Percentiles rank a stretch among this genome's conserved stretches.
Evolutionary conservation across 2,329 filamentous ascomycete genomes (phyloP).

Genomic region (Phoma sp.): DNA sequence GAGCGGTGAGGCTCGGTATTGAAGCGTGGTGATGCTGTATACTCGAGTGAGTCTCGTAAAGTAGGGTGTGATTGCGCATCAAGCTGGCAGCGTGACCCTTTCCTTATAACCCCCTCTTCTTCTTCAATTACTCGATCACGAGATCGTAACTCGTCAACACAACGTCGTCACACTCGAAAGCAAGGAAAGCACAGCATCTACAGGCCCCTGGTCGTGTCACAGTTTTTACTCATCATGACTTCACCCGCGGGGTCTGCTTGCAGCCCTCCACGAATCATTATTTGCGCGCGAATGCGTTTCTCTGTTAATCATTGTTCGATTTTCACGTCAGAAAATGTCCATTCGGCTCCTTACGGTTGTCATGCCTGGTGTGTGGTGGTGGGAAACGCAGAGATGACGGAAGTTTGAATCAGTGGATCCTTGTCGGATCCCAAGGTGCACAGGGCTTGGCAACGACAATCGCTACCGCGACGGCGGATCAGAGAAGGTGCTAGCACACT

Average conservation of each 20-base stretch:
- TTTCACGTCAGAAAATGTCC: not conserved
- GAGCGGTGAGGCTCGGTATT: not conserved
- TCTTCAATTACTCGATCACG: not conserved
- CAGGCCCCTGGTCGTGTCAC: constrained; percentile 6
- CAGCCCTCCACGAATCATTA: not conserved
- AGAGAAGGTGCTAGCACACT: not conserved
- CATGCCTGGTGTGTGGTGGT: not conserved
- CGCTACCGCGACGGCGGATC: constrained; percentile 2
- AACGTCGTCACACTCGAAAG: constrained; percentile 8
- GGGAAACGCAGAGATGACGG: not conserved
- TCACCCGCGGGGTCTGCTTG: not conserved
- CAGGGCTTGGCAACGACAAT: constrained; percentile 2
- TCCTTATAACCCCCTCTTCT: not conserved
- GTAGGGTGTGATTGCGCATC: not conserved
- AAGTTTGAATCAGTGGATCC: not conserved
- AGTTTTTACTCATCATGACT: constrained; percentile 2
- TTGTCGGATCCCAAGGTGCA: not conserved
- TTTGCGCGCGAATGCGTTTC: not conserved
- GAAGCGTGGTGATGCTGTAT: not conserved
- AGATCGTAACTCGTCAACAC: constrained; percentile 2
- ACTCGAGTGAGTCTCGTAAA: not conserved
- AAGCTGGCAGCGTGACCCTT: not conserved
- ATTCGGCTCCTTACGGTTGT: constrained; percentile 7
- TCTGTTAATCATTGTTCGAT: not conserved
- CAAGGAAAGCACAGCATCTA: constrained; percentile 5